Conservation (phyloP, 2,329 filamentous ascomycete species). For the Pezicula radicicola region DNA sequence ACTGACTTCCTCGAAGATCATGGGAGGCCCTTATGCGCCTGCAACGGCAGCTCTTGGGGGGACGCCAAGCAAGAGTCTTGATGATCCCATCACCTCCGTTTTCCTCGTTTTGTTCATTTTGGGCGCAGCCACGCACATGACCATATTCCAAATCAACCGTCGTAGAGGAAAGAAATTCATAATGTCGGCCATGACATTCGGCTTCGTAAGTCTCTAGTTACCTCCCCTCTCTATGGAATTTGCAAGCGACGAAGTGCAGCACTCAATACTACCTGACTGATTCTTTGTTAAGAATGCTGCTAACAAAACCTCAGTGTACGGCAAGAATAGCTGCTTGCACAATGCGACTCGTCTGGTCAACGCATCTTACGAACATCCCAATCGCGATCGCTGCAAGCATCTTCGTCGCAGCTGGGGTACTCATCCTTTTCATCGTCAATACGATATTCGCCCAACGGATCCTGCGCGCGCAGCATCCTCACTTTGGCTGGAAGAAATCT, state of each 20-base stretch:
- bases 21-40: constrained; percentile 24
- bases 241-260: too few relatives aligned
- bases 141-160: constrained; percentile 51
- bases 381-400: constrained; percentile 22
- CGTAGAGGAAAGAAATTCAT: constrained; percentile 54
- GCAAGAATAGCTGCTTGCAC: constrained; percentile 34
- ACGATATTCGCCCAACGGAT: constrained; percentile 74
- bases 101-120: constrained; percentile 56
- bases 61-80: constrained; percentile 52
- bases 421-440: constrained; percentile 77
- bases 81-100: constrained; percentile 62
- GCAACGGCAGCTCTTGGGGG: constrained; percentile 51
- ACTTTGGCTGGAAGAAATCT: constrained; percentile 62
- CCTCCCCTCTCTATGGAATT: constrained; percentile 28
- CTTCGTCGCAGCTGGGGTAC: constrained; percentile 37
- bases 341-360: constrained; percentile 60
- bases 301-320: constrained; percentile 15
- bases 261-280: too few relatives aligned
- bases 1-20: neutral
- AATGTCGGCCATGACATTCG: constrained; percentile 55
- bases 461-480: constrained; percentile 68
- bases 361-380: constrained; percentile 29
- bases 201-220: constrained; percentile 36
- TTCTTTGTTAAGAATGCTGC: neutral
- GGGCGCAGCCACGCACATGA: constrained; percentile 55